These are phyloP conservation scores for Fraxinus pennsylvanica DNA, from an alignment of 257 asterid genomes.

Conservation along the genomic window DNA sequence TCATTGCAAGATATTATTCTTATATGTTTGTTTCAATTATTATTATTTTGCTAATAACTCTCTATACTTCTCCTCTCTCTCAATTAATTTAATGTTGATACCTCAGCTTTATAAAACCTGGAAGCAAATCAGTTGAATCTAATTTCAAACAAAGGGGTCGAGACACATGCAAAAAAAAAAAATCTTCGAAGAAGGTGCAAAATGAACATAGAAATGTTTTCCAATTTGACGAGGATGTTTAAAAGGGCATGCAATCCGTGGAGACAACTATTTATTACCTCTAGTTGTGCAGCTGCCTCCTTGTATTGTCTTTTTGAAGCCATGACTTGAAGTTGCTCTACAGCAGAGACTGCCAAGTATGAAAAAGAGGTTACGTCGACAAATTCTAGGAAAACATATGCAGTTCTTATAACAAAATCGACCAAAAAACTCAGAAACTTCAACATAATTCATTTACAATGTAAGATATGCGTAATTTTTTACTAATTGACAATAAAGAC, in stretches of 20 bases:
- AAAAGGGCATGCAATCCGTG: conserved; percentile 18
- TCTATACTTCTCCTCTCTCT: not conserved
- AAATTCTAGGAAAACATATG: not conserved
- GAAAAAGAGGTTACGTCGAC: conserved; percentile 24
- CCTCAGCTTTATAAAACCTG: not conserved
- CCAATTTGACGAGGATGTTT: not conserved
- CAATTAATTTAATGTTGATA: not conserved
- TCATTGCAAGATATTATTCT: not conserved
- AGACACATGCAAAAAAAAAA: not conserved
- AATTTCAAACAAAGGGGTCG: not conserved
- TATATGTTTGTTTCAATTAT: not conserved
- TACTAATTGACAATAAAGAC: not conserved
- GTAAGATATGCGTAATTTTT: not conserved
- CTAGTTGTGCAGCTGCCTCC: conserved; percentile 99
- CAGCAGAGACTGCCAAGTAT: conserved; percentile 78
- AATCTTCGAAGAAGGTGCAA: not conserved
- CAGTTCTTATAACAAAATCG: not conserved
- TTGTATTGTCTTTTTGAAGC: conserved; percentile 96
- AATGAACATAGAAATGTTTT: not conserved
- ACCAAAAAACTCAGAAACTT: not conserved
- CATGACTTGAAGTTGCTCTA: conserved; percentile 97
- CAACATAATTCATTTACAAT: not conserved
- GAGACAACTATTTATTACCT: conserved; percentile 54
- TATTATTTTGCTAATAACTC: not conserved
- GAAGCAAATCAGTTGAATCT: not conserved